A percentile compares a stretch with the other conserved stretches of the same genome.
Conservation (phyloP, 2,329 filamentous ascomycete genomes). For the Sporothrix curviconia region DNA sequence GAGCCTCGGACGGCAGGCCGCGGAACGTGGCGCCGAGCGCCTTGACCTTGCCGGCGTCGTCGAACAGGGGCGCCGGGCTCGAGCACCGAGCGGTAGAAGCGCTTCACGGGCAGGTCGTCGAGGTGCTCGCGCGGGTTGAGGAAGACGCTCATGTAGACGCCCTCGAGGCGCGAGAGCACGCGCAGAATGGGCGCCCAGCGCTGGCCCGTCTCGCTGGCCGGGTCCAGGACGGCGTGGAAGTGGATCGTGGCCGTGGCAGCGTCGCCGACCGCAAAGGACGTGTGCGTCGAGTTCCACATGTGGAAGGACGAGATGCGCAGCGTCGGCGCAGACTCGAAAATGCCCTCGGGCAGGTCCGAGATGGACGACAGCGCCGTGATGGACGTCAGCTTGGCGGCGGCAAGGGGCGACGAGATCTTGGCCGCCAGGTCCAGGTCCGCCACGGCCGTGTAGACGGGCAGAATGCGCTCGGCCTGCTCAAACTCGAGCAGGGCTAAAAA, state of each 20-base stretch:
- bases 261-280: constrained; percentile 69
- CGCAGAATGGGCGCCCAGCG: constrained; percentile 86
- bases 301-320: constrained; percentile 64
- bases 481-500: constrained; percentile 67
- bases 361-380: constrained; percentile 74
- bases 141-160: constrained; percentile 77
- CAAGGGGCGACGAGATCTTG: constrained; percentile 61
- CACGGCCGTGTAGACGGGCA: constrained; percentile 66
- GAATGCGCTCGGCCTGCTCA: constrained; percentile 66
- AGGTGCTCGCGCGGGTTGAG: constrained; percentile 77
- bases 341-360: constrained; percentile 79
- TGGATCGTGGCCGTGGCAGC: constrained; percentile 69
- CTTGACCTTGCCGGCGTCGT: constrained; percentile 53
- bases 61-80: constrained; percentile 73
- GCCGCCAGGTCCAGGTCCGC: constrained; percentile 59
- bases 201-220: constrained; percentile 80
- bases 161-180: constrained; percentile 73
- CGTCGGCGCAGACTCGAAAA: constrained; percentile 73
- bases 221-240: constrained; percentile 74
- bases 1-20: constrained; percentile 75
- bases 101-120: constrained; percentile 81
- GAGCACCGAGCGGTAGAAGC: constrained; percentile 90
- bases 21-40: constrained; percentile 63
- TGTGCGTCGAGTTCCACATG: constrained; percentile 65
- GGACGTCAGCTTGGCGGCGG: constrained; percentile 74